These are phyloP conservation scores for Neofusicoccum sp. DNA, from an alignment of 2,329 filamentous ascomycete species.

Conservation along the genomic window DNA sequence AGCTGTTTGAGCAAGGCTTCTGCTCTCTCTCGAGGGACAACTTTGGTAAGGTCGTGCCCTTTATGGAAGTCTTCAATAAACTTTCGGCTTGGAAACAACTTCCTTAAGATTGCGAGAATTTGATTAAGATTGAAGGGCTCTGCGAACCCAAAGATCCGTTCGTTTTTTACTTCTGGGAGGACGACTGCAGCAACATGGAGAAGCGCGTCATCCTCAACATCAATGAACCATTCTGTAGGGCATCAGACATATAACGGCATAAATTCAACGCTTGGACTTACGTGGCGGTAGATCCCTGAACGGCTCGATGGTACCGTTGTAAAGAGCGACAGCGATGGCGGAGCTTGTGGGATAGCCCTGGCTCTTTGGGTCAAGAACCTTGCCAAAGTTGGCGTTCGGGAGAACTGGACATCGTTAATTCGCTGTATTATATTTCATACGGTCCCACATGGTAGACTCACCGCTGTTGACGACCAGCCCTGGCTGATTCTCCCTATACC, in stretches of 20 bases:
- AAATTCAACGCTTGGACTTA: too few species aligned
- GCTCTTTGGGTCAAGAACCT: conserved; percentile 17
- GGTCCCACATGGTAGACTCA: background rate
- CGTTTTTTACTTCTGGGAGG: conserved; percentile 16
- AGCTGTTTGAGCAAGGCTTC: background rate
- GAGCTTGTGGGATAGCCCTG: conserved; percentile 21
- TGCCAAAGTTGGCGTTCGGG: too few species aligned
- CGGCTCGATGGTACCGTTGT: conserved; percentile 1
- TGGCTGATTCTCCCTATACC: conserved; percentile 44
- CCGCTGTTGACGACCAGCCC: conserved; percentile 44
- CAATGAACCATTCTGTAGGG: conserved; percentile 20
- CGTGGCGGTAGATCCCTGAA: background rate
- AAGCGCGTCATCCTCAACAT: conserved; percentile 23
- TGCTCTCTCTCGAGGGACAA: background rate
- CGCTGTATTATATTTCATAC: too few species aligned
- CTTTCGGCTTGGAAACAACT: background rate
- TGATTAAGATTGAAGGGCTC: conserved; percentile 17
- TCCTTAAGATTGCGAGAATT: conserved; percentile 17
- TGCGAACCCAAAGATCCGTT: conserved; percentile 22
- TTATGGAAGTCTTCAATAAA: background rate
- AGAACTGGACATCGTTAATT: too few species aligned
- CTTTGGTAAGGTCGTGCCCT: background rate
- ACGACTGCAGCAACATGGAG: conserved; percentile 24
- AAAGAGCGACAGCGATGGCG: conserved; percentile 17
- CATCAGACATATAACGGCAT: background rate